These are phyloP conservation scores for Beauveria asiatica DNA, from an alignment of 2,329 filamentous ascomycete genomes.

Conservation along the genomic window DNA sequence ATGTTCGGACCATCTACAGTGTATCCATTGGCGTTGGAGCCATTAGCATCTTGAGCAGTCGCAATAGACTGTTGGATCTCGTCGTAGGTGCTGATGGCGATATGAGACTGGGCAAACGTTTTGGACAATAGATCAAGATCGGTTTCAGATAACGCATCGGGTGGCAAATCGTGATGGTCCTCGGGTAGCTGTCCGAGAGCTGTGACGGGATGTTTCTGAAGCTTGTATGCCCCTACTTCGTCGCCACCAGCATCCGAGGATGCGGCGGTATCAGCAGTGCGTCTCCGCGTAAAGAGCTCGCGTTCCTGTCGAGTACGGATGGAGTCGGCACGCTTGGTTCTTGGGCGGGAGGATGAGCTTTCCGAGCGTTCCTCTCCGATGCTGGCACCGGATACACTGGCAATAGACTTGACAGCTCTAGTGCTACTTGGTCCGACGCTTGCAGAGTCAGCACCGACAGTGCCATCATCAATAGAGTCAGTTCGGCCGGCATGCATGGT, in stretches of 20 bases:
- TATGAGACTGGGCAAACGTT: constrained; percentile 68
- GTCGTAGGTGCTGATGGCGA: constrained; percentile 63
- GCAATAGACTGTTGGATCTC: constrained; percentile 67
- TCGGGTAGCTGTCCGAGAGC: constrained; percentile 53
- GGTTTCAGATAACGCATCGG: constrained; percentile 53
- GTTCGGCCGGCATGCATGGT: constrained; percentile 85
- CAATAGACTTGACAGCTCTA: constrained; percentile 80
- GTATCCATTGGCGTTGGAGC: constrained; percentile 46
- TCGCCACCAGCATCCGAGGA: constrained; percentile 48
- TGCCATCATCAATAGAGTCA: constrained; percentile 46
- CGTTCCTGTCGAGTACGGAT: constrained; percentile 80
- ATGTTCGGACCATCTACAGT: constrained; percentile 38
- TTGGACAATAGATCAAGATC: constrained; percentile 76
- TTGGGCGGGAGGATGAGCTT: constrained; percentile 55
- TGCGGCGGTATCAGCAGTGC: constrained; percentile 54
- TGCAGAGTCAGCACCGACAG: constrained; percentile 44
- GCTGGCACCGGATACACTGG: constrained; percentile 71
- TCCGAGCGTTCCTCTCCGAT: constrained; percentile 59
- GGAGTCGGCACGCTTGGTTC: constrained; percentile 65
- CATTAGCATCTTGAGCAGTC: constrained; percentile 59
- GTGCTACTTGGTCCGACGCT: constrained; percentile 79
- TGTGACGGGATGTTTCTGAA: constrained; percentile 37
- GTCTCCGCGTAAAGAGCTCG: constrained; percentile 78
- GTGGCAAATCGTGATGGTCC: constrained; percentile 57
- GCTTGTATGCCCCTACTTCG: constrained; percentile 41